phyloP scores from a whole-genome alignment of 345 rosid species.

The Dovyalis caffra region DNA sequence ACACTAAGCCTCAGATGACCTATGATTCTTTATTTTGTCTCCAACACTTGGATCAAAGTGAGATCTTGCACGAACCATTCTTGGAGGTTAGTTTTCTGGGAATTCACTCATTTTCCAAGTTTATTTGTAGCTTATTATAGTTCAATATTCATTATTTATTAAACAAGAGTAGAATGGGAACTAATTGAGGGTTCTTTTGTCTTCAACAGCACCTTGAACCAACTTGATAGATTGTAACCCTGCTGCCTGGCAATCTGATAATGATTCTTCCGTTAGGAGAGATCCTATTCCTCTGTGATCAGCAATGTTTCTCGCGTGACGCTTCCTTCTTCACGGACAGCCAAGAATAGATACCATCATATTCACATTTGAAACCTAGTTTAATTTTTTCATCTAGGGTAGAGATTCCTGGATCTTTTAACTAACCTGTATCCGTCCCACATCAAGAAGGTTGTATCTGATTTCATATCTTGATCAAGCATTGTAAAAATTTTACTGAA shows the following conservation, averaged over 20 bases:
- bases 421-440: no score
- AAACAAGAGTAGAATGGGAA: no score
- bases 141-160: no score
- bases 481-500: no score
- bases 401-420: not conserved
- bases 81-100: conserved; percentile 16
- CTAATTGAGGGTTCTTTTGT: not conserved
- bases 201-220: not conserved
- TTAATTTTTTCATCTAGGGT: not conserved
- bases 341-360: not conserved
- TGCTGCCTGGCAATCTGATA: not conserved
- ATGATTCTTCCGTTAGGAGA: not conserved
- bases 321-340: not conserved
- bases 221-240: not conserved
- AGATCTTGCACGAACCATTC: conserved; percentile 18
- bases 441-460: no score
- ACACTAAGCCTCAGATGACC: conserved; percentile 2
- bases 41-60: conserved; percentile 9
- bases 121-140: not conserved
- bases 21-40: conserved; percentile 11
- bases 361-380: not conserved
- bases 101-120: not conserved
- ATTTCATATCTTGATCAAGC: no score
- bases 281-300: not conserved
- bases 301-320: not conserved